Base-by-base conservation (phyloP, 2,329 filamentous ascomycete species). In the Aspergillus aculeatinus region DNA sequence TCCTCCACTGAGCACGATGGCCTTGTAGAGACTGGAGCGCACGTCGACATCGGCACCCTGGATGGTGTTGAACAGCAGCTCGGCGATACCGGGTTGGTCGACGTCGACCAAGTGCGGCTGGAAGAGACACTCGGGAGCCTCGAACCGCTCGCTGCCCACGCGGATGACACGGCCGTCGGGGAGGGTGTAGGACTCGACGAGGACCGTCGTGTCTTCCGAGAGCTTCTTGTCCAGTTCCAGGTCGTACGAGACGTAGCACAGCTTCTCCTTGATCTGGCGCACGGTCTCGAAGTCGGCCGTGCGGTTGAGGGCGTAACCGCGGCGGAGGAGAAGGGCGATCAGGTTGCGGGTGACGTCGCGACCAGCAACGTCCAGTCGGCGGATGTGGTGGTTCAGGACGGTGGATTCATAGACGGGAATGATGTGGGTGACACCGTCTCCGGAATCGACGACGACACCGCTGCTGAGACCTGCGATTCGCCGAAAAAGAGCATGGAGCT, bases 251-350 rank as follows among this genome's bases (percentile, higher is more conserved):
- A 99, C 94, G 77, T 99, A 99, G 84, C 95, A 98, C 55, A 99
- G 89, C 84, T 99, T 99, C 84, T 99, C 95, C 82, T 99, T 99
- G 82, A 99, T 98, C 78, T 98, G 94, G 63, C 95, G 90, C 59
- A 99, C 95, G 4, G 95, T 99, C 80, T 99, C 95, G 77, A 99
- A 99, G 77, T 99, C 95, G 74, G 95, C 95, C 12, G 95, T 99
- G 76, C 95, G 88, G 86, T 99, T 99, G 64, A 99, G 87, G 39
- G 95, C 92, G 77, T 99, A 99, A 49, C 95, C 95, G 68, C 95
- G 88, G 72, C 95, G 91, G 60, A 96, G 86, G 21, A 99, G 88
- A 53, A 99, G 88, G 54, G 92, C 92, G 77, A 99, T 99, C 65
- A 99, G 85, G 79, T 99, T 98, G 71, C 94, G 90, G n/a, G 95